These are phyloP conservation scores for Oleoguttula mirabilis DNA, from an alignment of 495 filamentous ascomycete genomes.

Conservation along the genomic window DNA sequence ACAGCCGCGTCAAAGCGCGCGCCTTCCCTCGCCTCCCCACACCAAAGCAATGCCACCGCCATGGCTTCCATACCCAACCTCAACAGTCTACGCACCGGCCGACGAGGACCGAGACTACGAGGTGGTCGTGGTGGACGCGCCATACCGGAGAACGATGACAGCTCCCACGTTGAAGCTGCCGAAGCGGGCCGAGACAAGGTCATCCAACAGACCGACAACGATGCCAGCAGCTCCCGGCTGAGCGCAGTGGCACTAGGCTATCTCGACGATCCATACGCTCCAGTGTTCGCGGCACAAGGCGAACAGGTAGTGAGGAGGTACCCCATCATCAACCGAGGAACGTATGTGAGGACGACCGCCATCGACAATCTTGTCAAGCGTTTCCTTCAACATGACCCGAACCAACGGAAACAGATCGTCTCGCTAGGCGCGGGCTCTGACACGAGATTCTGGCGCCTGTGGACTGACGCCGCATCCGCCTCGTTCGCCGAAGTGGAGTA, in stretches of 20 bases:
- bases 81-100: slow-evolving; percentile 12
- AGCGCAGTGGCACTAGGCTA: slow-evolving; percentile 86
- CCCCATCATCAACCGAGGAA: slow-evolving; percentile 91
- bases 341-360: slow-evolving; percentile 82
- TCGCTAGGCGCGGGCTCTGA: slow-evolving; percentile 92
- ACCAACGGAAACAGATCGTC: slow-evolving; percentile 61
- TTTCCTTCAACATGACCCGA: slow-evolving; percentile 43
- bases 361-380: slow-evolving; percentile 65
- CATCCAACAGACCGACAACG: slow-evolving; percentile 81
- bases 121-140: too few relatives aligned
- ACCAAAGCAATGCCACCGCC: too few relatives aligned
- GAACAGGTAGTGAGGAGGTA: slow-evolving; percentile 41
- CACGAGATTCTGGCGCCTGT: slow-evolving; percentile 68
- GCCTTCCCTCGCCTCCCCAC: too few relatives aligned
- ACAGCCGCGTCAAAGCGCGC: too few relatives aligned
- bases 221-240: slow-evolving; percentile 76
- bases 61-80: slow-evolving; percentile 20
- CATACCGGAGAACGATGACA: too few relatives aligned
- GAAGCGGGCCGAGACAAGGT: too few relatives aligned
- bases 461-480: slow-evolving; percentile 20
- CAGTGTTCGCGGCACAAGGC: slow-evolving; percentile 41
- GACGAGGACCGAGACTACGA: slow-evolving; percentile 6
- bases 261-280: slow-evolving; percentile 68
- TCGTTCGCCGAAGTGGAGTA: slow-evolving; percentile 45
- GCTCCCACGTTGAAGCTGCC: too few relatives aligned